Base-by-base conservation (phyloP, 495 filamentous ascomycete species). In the Penicillium verhagenii region DNA sequence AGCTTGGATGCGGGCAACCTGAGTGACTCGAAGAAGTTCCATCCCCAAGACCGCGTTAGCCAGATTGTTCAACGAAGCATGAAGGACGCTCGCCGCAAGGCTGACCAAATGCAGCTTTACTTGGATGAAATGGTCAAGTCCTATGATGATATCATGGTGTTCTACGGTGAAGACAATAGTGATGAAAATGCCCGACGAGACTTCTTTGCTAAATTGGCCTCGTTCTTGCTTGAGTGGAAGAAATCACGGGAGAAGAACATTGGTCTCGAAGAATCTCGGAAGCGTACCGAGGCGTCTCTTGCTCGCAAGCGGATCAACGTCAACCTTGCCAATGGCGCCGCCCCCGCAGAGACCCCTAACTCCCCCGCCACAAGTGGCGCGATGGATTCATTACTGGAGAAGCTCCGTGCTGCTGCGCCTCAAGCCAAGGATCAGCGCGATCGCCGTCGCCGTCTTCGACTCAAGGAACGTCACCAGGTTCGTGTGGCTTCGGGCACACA, bases 301-400 rank as follows among this genome's bases (percentile, higher is more conserved):
- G 92, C 92, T 71, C 89, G 95, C 55, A 95, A 94, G 73, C 84
- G 90, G 24, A 76, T 87, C 60, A 88, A 88, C 59, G 73, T 84
- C 38, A 75, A 80, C 35, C 79, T 82, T 40, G 73, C 77, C 43
- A 79, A 75, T 47, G 64, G 72, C 43, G 59, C 61, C 52, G 52
- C 60, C n/a, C 57, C 73, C 13, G 72, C 72, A 3, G 75, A 79
- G 18, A 44, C 50, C 6, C 83, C 85, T 2, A 74, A 79, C 18
- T 87, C 89, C 9, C 88, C 93, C n/a, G 82, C 80, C 28, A 82
- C 85, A 28, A 88, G 90, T 40, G 95, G 94, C 39, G 95, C 93
- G 31, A 97, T 98, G 91, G 94, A 98, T 74, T 88, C 86, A 13
- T 78, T 98, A n/a, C 82, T 98, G 33, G 89, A 96, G 82, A 97